Percentiles rank a stretch among this genome's conserved stretches.
phyloP scores from a whole-genome alignment of 306 rosid genomes.

The Corylus avellana region DNA sequence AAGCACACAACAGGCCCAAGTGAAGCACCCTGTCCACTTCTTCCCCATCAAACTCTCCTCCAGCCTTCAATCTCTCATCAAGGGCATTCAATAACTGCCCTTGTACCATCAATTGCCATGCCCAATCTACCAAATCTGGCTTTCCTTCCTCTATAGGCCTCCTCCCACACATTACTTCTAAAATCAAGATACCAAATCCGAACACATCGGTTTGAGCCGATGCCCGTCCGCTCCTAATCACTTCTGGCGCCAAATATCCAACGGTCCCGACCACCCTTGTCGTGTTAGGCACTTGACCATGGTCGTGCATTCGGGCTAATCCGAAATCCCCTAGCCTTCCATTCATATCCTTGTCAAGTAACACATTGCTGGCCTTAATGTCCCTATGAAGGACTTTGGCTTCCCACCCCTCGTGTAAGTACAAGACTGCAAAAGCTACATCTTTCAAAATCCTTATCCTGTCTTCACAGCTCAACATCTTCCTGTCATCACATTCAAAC shows the following conservation, averaged over 20 bases:
- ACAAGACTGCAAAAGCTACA: constrained; percentile 66
- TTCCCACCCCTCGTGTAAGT: constrained; percentile 96
- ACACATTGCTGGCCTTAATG: constrained; percentile 85
- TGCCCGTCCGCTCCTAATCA: constrained; percentile 61
- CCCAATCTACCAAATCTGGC: constrained; percentile 58
- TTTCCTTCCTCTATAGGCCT: constrained; percentile 80
- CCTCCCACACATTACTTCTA: constrained; percentile 86
- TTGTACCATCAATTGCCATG: constrained; percentile 50
- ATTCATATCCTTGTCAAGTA: constrained; percentile 78
- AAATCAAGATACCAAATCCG: constrained; percentile 69
- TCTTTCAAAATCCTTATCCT: constrained; percentile 67
- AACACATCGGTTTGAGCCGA: constrained; percentile 72
- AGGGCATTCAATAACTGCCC: constrained; percentile 50
- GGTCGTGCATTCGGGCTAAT: constrained; percentile 67
- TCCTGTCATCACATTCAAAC: constrained; percentile 48
- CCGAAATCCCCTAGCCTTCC: constrained; percentile 89
- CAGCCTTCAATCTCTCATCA: constrained; percentile 53
- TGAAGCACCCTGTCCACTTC: constrained; percentile 57
- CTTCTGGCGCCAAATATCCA: constrained; percentile 85
- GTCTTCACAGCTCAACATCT: constrained; percentile 47
- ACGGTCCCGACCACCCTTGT: constrained; percentile 79
- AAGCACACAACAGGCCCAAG: constrained; percentile 81
- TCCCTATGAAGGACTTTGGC: constrained; percentile 75
- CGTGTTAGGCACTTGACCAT: constrained; percentile 62
- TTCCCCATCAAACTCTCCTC: constrained; percentile 44